Percentiles rank a stretch among this genome's conserved stretches.
Conservation (phyloP, 306 rosid species). For the Myrica gale region DNA sequence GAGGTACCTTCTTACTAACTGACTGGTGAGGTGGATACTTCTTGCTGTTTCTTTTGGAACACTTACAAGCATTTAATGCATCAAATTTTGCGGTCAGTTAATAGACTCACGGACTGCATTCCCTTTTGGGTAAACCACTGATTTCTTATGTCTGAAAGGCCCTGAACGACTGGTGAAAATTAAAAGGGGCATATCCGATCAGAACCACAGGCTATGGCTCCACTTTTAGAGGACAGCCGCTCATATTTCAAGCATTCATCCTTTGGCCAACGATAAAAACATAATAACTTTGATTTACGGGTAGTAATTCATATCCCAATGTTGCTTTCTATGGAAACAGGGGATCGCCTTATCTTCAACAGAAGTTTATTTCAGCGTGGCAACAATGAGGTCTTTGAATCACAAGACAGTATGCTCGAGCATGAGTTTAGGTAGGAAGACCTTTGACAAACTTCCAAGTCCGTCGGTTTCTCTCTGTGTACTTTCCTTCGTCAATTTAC, state of each 20-base stretch:
- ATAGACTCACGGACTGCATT: not conserved
- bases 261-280: not conserved
- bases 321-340: too few species aligned
- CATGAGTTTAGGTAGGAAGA: too few species aligned
- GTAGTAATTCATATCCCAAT: not conserved
- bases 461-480: too few species aligned
- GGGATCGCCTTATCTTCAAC: too few species aligned
- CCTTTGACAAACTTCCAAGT: too few species aligned
- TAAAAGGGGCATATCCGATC: constrained; percentile 1
- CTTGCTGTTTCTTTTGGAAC: constrained; percentile 1
- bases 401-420: too few species aligned
- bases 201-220: not conserved
- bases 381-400: too few species aligned
- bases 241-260: too few species aligned
- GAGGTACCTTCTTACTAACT: not conserved
- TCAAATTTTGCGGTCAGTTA: not conserved
- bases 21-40: not conserved
- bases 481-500: too few species aligned
- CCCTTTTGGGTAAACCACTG: not conserved
- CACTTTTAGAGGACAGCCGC: not conserved
- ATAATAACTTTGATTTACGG: not conserved
- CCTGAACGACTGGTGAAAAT: too few species aligned
- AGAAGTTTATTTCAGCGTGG: too few species aligned
- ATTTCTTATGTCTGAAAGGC: too few species aligned
- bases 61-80: not conserved